Evolutionary conservation across 1,284 basidiomycete species (phyloP).

Genomic region (Heterobasidion irregulare): DNA sequence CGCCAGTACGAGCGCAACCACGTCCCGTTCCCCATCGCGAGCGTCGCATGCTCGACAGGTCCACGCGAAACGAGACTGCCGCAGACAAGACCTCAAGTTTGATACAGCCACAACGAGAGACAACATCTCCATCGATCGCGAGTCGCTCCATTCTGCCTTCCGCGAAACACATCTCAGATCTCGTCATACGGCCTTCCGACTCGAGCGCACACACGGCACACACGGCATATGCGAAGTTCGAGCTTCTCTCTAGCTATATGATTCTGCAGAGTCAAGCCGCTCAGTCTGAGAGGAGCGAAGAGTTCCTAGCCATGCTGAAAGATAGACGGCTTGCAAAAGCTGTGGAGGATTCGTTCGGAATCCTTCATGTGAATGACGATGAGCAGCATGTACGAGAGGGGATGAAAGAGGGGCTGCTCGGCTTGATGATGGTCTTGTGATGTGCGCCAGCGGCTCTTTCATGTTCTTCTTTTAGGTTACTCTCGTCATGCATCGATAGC

Average conservation of each 20-base stretch:
- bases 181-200: conserved; percentile 10
- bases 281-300: conserved; percentile 3
- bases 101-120: not conserved
- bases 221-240: conserved; percentile 11
- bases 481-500: too few relatives aligned
- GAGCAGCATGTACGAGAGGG: conserved; percentile 4
- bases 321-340: conserved; percentile 24
- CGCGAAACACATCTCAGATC: not conserved
- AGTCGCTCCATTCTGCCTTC: not conserved
- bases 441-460: not conserved
- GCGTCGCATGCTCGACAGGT: conserved; percentile 1
- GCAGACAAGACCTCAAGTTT: not conserved
- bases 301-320: conserved; percentile 32
- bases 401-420: conserved; percentile 11
- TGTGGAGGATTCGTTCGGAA: conserved; percentile 23
- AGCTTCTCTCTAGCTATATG: conserved; percentile 9
- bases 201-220: conserved; percentile 20
- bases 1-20: conserved; percentile 8
- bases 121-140: not conserved
- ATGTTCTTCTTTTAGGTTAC: not conserved
- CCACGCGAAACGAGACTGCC: not conserved
- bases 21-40: conserved; percentile 8
- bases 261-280: conserved; percentile 6
- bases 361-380: conserved; percentile 1
- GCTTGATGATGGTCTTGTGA: conserved; percentile 11